Base-by-base conservation (phyloP, 208 protist genomes). In the Tritrichomonas musculus region DNA sequence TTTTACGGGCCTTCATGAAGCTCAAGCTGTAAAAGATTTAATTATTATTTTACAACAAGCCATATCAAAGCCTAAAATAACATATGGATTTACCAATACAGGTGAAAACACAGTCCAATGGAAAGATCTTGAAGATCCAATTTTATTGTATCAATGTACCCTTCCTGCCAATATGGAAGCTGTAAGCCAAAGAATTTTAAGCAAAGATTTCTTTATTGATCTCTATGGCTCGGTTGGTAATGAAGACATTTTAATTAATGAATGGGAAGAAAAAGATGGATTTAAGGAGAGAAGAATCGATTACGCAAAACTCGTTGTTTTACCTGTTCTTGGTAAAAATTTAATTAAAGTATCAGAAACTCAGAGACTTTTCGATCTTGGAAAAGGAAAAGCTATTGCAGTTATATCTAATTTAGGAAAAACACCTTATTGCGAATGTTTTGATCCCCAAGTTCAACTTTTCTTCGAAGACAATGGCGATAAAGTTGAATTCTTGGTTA, bases 261-360 rank as follows among this genome's bases (percentile, higher is more conserved):
- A 88, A 39, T 88, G 9, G 17, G 47, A 33, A 5, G 17, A 88
- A 57, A 25, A 57, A 57, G 47, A 88, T 57, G 47, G 27, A 88
- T 88, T n/a, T 88, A 20, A 50, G 2, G 77, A 88, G 57, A 53
- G 77, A 57, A 57, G 39, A 22, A 88, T 88, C 13, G 47, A 88
- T 88, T 88, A 88, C 47, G 8, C 39, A 22, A 88, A 88, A 88
- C 47, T 88, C 8, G 47, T 88, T 50, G 77, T 88, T 39, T 20
- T 88, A 17, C 77, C 77, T 20, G 77, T 88, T 57, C 25, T 88
- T 39, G 77, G 77, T 57, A 88, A 88, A 17, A 88, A 60, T 30
- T 27, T 88, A n/a, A 88, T 57, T 39, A 44, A 88, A 53, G 77
- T 88, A 11, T 33, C 27, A 17, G 77, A 88, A 57, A 53, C 25